Evolutionary conservation across 1,284 basidiomycete genomes (phyloP).

Genomic region (Ustilago tritici): DNA sequence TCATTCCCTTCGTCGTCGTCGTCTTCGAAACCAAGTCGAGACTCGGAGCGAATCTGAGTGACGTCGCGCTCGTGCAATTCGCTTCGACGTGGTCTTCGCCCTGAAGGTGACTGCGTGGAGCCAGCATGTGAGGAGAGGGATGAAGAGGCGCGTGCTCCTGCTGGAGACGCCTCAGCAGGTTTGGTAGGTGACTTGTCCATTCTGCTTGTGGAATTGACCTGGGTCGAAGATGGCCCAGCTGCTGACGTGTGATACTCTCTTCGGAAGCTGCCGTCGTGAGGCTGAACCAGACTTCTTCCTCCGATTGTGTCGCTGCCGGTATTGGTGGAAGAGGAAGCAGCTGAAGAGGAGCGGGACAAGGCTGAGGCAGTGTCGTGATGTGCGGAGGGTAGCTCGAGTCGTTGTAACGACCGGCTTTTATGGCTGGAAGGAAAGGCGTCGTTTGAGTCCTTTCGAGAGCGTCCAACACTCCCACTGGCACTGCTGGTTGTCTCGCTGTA

Average conservation of each 20-base stretch:
- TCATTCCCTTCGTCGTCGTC: constrained; percentile 12
- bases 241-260: constrained; percentile 2
- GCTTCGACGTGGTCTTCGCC: constrained; percentile 38
- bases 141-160: constrained; percentile 23
- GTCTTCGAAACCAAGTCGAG: constrained; percentile 31
- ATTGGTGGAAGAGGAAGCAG: constrained; percentile 33
- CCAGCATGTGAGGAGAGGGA: constrained; percentile 11
- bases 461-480: constrained; percentile 32
- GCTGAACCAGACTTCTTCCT: constrained; percentile 27
- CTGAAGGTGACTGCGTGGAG: constrained; percentile 20
- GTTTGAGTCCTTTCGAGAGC: constrained; percentile 28
- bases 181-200: background rate
- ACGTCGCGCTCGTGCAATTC: constrained; percentile 56
- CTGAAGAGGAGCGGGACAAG: constrained; percentile 30
- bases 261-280: constrained; percentile 16
- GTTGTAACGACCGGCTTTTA: background rate
- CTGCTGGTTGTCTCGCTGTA: constrained; percentile 48
- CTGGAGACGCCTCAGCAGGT: constrained; percentile 11
- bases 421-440: constrained; percentile 4
- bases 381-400: constrained; percentile 2
- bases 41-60: constrained; percentile 54
- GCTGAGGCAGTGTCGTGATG: background rate
- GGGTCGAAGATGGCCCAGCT: constrained; percentile 1
- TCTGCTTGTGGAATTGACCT: background rate
- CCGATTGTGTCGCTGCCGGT: constrained; percentile 45